Evolutionary conservation across 148 eudicot species (phyloP).

Genomic region (Rhododendron molle): DNA sequence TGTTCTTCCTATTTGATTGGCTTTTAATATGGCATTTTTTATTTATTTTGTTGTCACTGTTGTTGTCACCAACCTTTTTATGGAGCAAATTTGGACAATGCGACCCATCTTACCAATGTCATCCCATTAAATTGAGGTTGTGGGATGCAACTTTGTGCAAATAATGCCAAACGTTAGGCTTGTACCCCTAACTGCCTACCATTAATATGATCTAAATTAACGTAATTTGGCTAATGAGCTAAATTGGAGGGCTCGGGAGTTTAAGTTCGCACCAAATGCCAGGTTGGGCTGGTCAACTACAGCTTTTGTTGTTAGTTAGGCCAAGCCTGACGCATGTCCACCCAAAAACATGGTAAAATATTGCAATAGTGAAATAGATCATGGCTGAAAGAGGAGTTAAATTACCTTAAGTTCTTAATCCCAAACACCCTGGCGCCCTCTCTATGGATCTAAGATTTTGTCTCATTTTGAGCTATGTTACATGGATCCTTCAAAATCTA

Average conservation of each 20-base stretch:
- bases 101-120: neutral
- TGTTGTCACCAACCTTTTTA: neutral
- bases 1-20: slow-evolving; percentile 3
- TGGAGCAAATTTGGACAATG: neutral
- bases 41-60: neutral
- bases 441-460: neutral
- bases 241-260: neutral
- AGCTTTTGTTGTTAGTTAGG: neutral
- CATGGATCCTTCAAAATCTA: neutral
- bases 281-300: neutral
- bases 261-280: neutral
- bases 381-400: neutral
- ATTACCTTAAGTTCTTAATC: neutral
- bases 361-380: neutral
- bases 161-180: neutral
- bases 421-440: neutral
- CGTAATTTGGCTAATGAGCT: neutral
- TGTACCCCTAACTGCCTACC: neutral
- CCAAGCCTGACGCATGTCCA: neutral
- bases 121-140: neutral
- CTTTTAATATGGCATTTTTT: neutral
- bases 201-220: neutral
- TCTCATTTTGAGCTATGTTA: neutral
- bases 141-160: neutral
- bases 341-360: neutral